Base-by-base conservation (phyloP, 257 asterid species). In the Coffea eugenioides region DNA sequence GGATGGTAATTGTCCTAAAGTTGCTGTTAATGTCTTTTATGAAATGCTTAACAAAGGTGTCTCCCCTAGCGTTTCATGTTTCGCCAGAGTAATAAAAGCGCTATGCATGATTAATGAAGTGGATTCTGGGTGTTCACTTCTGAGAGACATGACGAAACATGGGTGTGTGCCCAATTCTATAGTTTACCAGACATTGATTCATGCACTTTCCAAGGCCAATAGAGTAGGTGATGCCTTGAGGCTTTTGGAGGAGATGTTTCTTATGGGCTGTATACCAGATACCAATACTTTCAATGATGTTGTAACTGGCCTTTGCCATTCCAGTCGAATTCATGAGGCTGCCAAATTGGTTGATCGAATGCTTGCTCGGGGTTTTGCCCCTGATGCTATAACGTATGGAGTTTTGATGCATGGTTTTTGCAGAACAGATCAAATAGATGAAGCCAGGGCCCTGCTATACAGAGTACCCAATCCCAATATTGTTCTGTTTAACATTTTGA, bases 181-280 rank as follows among this genome's bases (percentile, higher is more conserved):
- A 67, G 86, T 95, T 71, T 95, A 95, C 83, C 97, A 93, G 83
- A 95, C 97, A 5, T 92, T 95, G 79, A 91, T 95, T 80, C 98
- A 87, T 51, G 89, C 94, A 15, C 85, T 92, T 31, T 90, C 89
- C 61, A 71, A 78, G 82, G 89, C 89, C 80, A 85, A 87, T 56
- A 85, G 98, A 84, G 90, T 95, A 77, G 85, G 88, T 66, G 99
- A 95, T 74, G 98, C 97, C 73, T 78, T 87, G 85, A 89, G 86
- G 77, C 86, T 91, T 73, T 82, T 95, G 90, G 99, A 95, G 83
- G 99, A 95, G 90, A 95, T 95, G 99, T 85, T 95, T 85, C 92
- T 93, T 46, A 93, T 93, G 99, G 95, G 94, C 43, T 95, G 97
- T 83, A 77, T 82, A 6, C 99, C 99, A 2, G 98, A 93, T 87